Base-by-base conservation (phyloP, 495 filamentous ascomycete species). In the Xylona heveae region DNA sequence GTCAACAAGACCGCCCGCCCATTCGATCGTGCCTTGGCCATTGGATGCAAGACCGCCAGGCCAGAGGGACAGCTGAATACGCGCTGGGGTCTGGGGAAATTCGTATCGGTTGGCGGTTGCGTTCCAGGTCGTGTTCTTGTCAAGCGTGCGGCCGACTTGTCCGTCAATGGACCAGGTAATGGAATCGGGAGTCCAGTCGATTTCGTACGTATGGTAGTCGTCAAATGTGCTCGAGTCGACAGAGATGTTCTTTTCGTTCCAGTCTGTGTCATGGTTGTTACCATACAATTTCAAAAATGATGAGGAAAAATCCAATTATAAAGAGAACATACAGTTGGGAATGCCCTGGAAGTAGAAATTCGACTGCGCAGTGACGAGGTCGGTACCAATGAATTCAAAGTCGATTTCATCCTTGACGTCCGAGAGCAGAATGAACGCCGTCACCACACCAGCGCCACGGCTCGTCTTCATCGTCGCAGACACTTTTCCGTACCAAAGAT, bases 351-450 rank as follows among this genome's bases (percentile, higher is more conserved):
- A 93, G 57, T 95, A 97, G 61, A 66, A 97, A 59, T 97, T 97
- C 45, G 80, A 82, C 60, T 97, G 83, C 13, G 74, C 77, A 31
- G 61, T 62, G 13, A 59, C 44, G 46, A 93, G 52, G 41, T 94
- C 78, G 28, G 65, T 63, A 35, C 88, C 88, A 34, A 97, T 68
- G 47, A 71, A 97, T 56, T 97, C 88, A 48, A 78, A 94, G 52
- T 97, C 88, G 46, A 97, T 91, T 51, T 97, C 88, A 46, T 97
- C 88, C 58, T 93, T 91, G 44, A 88, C 77, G 48, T 95, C 88
- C 20, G 73, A 76, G 43, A 94, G 64, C 41, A 95, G 58, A 49
- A 97, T 95, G 50, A 97, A 97, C 9, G 84, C 88, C 14, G 83
- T 82, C 4, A 97, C 81, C 20, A 95, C 88, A 58, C 88, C 88